phyloP scores from a whole-genome alignment of 1,284 basidiomycete species.

The Microbotryum silenes-acaulis region DNA sequence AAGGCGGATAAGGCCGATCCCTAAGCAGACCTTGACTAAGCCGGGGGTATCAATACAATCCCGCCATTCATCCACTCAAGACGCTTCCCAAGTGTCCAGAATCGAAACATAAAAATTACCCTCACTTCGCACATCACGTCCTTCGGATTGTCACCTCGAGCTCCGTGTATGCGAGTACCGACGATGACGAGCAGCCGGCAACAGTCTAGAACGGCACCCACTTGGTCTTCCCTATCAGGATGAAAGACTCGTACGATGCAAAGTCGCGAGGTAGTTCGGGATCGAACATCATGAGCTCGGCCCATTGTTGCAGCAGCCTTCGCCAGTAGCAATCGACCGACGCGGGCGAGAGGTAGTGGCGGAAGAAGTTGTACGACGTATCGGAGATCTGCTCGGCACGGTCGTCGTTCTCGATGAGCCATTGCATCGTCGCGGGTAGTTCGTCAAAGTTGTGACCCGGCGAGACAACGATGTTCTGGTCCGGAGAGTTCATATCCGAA shows the following conservation, averaged over 20 bases:
- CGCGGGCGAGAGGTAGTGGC: constrained; percentile 38
- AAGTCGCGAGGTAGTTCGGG: constrained; percentile 35
- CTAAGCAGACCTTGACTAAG: too few species aligned
- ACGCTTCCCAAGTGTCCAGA: too few species aligned
- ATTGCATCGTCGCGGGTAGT: constrained; percentile 39
- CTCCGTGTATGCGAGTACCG: too few species aligned
- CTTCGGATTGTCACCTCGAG: too few species aligned
- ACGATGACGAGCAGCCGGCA: too few species aligned
- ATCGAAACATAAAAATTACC: too few species aligned
- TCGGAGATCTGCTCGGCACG: constrained; percentile 37
- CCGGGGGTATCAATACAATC: too few species aligned
- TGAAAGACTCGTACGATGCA: constrained; percentile 38
- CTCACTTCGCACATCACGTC: too few species aligned
- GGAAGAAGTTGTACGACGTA: constrained; percentile 37
- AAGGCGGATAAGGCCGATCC: too few species aligned
- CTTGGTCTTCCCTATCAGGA: constrained; percentile 34
- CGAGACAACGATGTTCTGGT: constrained; percentile 41
- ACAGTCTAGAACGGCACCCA: constrained; percentile 36
- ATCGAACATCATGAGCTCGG: constrained; percentile 34
- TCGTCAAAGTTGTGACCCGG: constrained; percentile 33
- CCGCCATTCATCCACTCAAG: too few species aligned
- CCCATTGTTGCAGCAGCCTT: constrained; percentile 33
- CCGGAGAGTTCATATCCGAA: constrained; percentile 32
- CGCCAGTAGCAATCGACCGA: constrained; percentile 37
- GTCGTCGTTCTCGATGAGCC: constrained; percentile 32